Conservation (phyloP, 1,284 basidiomycete genomes). For the Athelia sp. region DNA sequence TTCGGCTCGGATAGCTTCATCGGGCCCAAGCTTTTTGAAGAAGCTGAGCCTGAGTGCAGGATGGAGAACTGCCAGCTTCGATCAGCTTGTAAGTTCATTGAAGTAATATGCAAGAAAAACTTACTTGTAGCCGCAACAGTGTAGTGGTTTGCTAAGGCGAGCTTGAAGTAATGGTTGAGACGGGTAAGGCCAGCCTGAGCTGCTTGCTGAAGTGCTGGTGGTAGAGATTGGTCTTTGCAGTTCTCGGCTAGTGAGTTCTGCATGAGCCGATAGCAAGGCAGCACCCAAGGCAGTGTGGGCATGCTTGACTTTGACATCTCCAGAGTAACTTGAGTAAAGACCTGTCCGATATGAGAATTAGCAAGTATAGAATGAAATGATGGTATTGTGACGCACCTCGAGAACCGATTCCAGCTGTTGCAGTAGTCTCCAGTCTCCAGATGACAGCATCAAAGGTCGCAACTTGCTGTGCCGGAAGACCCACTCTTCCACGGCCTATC, state of each 20-base stretch:
- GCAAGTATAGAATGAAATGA: background rate
- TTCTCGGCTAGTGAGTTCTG: constrained; percentile 4
- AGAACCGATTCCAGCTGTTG: constrained; percentile 5
- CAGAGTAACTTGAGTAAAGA: constrained; percentile 7
- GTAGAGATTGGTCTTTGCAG: too few relatives aligned
- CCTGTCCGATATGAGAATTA: background rate
- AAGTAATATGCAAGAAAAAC: too few relatives aligned
- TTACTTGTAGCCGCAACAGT: too few relatives aligned
- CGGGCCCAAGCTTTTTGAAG: background rate
- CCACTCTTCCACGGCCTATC: background rate
- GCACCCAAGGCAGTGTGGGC: constrained; percentile 8
- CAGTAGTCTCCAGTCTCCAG: constrained; percentile 1
- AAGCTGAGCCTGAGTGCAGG: background rate
- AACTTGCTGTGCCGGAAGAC: background rate
- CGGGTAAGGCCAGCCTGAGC: too few relatives aligned
- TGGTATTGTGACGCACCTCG: too few relatives aligned
- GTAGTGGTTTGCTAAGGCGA: too few relatives aligned
- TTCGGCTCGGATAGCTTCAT: too few relatives aligned
- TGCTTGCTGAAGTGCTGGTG: too few relatives aligned
- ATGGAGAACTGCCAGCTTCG: background rate
- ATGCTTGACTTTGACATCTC: constrained; percentile 4
- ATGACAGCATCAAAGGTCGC: background rate
- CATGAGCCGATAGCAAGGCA: constrained; percentile 6
- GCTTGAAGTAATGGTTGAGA: too few relatives aligned
- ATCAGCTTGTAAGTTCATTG: background rate